Evolutionary conservation across 2,329 filamentous ascomycete genomes (phyloP).

Genomic region (Nothophaeocryptopus gaeumannii): DNA sequence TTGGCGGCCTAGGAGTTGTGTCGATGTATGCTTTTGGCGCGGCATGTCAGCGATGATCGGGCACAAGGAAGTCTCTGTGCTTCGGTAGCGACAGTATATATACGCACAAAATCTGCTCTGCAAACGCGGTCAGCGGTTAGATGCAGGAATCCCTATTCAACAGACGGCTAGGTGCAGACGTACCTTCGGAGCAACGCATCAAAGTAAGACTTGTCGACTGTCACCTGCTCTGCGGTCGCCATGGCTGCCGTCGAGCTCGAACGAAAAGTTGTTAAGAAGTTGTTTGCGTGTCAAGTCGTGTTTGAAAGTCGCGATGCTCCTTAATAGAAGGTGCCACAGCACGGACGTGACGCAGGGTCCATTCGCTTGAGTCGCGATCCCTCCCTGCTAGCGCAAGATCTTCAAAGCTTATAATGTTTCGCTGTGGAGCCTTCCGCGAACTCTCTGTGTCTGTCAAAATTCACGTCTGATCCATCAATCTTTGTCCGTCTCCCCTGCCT

Average conservation of each 20-base stretch:
- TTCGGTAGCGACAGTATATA: not conserved
- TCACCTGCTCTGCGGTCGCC: slow-evolving; percentile 42
- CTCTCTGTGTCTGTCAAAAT: too few species aligned
- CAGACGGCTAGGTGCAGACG: slow-evolving; percentile 34
- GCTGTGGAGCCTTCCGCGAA: too few species aligned
- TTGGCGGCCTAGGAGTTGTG: slow-evolving; percentile 19
- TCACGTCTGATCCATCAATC: too few species aligned
- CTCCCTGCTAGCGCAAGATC: too few species aligned
- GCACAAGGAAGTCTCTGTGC: not conserved
- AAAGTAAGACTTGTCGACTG: slow-evolving; percentile 60
- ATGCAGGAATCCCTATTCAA: slow-evolving; percentile 8
- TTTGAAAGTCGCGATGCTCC: too few species aligned
- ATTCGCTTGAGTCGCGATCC: too few species aligned
- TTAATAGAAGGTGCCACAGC: too few species aligned
- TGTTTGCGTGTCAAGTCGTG: too few species aligned
- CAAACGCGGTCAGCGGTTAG: slow-evolving; percentile 21
- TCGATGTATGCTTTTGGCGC: slow-evolving; percentile 24
- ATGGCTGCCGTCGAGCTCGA: slow-evolving; percentile 6
- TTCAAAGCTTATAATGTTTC: too few species aligned
- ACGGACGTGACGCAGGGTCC: too few species aligned
- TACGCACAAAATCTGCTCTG: slow-evolving; percentile 33
- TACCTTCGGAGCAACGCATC: slow-evolving; percentile 62
- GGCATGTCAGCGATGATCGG: slow-evolving; percentile 18
- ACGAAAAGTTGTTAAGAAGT: too few species aligned
- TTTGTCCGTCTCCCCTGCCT: slow-evolving; percentile 4